Evolutionary conservation across 441 rosid species (phyloP).

Genomic region (Euphorbia schlechtendalii): DNA sequence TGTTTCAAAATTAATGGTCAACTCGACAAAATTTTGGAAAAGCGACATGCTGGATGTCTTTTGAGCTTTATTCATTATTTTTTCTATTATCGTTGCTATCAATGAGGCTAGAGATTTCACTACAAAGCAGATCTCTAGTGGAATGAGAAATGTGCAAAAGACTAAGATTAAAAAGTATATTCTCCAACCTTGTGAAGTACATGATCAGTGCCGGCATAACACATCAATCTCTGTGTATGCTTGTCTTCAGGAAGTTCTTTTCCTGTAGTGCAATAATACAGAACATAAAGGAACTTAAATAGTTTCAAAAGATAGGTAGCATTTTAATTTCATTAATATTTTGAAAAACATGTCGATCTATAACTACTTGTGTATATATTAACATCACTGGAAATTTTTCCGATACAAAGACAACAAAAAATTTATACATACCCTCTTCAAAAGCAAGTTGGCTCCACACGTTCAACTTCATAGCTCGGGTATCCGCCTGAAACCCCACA

Average conservation of each 20-base stretch:
- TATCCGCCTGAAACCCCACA: constrained; percentile 57
- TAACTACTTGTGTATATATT: background rate
- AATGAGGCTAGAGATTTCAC: background rate
- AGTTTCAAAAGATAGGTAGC: too few species aligned
- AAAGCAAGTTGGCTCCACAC: constrained; percentile 87
- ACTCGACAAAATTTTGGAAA: background rate
- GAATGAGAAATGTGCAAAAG: background rate
- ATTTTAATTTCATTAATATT: background rate
- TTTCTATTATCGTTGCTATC: too few species aligned
- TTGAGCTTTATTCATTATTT: background rate
- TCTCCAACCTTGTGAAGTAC: constrained; percentile 70
- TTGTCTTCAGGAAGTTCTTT: constrained; percentile 55
- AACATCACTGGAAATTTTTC: background rate
- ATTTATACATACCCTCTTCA: constrained; percentile 58
- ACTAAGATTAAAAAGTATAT: constrained; percentile 10
- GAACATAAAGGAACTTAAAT: background rate
- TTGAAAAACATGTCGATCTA: too few species aligned
- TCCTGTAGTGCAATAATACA: constrained; percentile 36
- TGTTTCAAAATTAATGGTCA: background rate
- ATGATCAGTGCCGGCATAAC: constrained; percentile 67
- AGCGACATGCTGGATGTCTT: background rate
- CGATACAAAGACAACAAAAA: background rate
- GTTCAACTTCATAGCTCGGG: constrained; percentile 67
- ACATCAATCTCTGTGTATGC: constrained; percentile 49
- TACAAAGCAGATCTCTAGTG: background rate